These are phyloP conservation scores for Kodamaea neixiangensis DNA, from an alignment of 805 yeast species.

Conservation along the genomic window DNA sequence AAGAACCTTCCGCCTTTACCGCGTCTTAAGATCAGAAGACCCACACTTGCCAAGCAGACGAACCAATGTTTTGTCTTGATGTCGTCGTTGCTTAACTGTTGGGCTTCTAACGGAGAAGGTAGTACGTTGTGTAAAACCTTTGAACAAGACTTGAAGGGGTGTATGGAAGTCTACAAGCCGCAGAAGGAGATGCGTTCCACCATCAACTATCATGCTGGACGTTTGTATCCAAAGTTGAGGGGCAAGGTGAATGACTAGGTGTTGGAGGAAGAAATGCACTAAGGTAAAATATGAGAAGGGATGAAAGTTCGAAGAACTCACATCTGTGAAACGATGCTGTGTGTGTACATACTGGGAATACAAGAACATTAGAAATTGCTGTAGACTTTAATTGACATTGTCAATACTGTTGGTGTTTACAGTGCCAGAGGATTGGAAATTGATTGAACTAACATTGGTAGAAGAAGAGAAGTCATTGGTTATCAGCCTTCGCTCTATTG, in stretches of 20 bases:
- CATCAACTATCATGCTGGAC: constrained; percentile 56
- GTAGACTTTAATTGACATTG: neutral
- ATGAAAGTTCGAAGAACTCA: neutral
- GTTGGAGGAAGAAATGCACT: too few relatives aligned
- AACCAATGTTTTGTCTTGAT: constrained; percentile 78
- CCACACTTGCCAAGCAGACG: constrained; percentile 56
- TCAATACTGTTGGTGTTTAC: neutral
- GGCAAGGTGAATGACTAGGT: constrained; percentile 40
- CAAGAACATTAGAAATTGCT: neutral
- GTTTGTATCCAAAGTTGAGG: constrained; percentile 58
- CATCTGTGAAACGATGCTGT: neutral
- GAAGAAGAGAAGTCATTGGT: too few relatives aligned
- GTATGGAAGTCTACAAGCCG: constrained; percentile 58
- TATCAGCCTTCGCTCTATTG: too few relatives aligned
- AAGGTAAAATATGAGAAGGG: neutral
- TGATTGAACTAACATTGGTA: too few relatives aligned
- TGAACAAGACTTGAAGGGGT: constrained; percentile 69
- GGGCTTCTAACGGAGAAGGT: constrained; percentile 96
- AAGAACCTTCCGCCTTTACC: constrained; percentile 68
- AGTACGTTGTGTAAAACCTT: constrained; percentile 61
- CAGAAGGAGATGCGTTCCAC: constrained; percentile 45
- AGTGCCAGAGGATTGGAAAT: too few relatives aligned
- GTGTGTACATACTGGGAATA: constrained; percentile 6
- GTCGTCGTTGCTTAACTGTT: constrained; percentile 86
- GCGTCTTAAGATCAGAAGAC: constrained; percentile 66